Conservation (phyloP, 352 stramenopile genomes). For the Thalassiosira oceanica region DNA sequence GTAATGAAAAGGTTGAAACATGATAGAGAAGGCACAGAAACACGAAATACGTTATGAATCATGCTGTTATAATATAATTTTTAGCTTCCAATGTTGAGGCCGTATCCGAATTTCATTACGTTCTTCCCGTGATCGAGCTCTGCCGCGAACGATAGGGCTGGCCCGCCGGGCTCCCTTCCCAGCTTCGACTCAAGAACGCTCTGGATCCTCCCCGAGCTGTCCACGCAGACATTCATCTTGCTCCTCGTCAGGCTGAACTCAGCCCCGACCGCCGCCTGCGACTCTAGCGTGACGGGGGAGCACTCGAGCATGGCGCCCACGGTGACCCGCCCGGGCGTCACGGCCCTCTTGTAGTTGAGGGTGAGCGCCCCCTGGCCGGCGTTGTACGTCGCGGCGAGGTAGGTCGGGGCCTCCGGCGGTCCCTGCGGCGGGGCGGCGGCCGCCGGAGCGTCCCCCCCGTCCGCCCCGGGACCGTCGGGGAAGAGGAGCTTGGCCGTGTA, state of each 20-base stretch:
- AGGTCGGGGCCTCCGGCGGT: slow-evolving; percentile 7
- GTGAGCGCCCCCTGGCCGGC: slow-evolving; percentile 49
- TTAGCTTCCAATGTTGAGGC: slow-evolving; percentile 66
- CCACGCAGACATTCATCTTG: slow-evolving; percentile 65
- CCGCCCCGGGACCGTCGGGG: slow-evolving; percentile 11
- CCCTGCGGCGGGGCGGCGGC: neutral
- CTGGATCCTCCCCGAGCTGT: slow-evolving; percentile 61
- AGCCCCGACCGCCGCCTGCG: slow-evolving; percentile 58
- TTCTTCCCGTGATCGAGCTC: slow-evolving; percentile 73
- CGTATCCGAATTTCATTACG: slow-evolving; percentile 77
- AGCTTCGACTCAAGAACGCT: slow-evolving; percentile 66
- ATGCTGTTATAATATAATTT: neutral
- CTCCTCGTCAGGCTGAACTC: slow-evolving; percentile 74
- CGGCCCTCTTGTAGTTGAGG: slow-evolving; percentile 69
- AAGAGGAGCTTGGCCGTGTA: slow-evolving; percentile 71
- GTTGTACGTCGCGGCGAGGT: slow-evolving; percentile 62
- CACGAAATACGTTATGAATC: neutral
- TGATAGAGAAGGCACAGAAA: no score
- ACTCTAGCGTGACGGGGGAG: slow-evolving; percentile 58
- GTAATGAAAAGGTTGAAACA: no score
- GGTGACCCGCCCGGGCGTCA: slow-evolving; percentile 67
- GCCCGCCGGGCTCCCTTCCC: slow-evolving; percentile 60
- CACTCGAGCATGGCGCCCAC: slow-evolving; percentile 61
- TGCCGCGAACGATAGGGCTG: slow-evolving; percentile 60
- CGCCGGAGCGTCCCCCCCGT: neutral